These are phyloP conservation scores for Lodderomyces margitis DNA, from an alignment of 1,139 yeast genomes.

Conservation along the genomic window DNA sequence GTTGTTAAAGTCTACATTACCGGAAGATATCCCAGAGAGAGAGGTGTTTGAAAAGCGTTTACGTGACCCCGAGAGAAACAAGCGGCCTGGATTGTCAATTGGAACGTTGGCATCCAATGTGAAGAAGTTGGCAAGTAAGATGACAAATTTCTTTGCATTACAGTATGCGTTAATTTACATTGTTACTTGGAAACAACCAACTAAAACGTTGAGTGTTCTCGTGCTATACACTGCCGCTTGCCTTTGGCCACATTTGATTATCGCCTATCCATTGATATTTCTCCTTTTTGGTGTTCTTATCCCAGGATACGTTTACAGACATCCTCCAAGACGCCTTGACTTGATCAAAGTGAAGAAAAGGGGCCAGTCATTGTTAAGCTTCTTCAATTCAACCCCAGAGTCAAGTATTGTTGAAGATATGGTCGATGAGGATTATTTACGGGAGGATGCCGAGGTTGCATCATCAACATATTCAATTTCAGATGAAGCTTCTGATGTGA, in stretches of 20 bases:
- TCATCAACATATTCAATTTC: constrained; percentile 11
- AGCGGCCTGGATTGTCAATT: constrained; percentile 51
- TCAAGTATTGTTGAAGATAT: constrained; percentile 38
- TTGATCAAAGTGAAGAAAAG: constrained; percentile 45
- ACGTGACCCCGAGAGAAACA: constrained; percentile 43
- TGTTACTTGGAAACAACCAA: constrained; percentile 62
- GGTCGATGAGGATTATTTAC: constrained; percentile 23
- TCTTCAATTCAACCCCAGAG: constrained; percentile 44
- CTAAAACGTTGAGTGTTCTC: constrained; percentile 52
- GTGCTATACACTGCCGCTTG: constrained; percentile 58
- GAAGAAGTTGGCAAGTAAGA: constrained; percentile 49
- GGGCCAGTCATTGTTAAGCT: constrained; percentile 57
- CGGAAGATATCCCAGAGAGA: constrained; percentile 43
- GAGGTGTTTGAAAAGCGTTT: constrained; percentile 43
- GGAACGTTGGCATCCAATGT: constrained; percentile 49
- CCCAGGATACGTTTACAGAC: constrained; percentile 70
- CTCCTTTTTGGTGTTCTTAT: constrained; percentile 59
- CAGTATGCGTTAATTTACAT: constrained; percentile 57
- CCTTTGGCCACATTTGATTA: constrained; percentile 67
- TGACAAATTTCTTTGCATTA: constrained; percentile 51
- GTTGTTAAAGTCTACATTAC: constrained; percentile 47
- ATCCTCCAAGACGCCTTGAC: constrained; percentile 54
- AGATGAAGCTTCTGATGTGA: constrained; percentile 12
- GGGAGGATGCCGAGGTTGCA: constrained; percentile 12
- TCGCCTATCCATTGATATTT: constrained; percentile 61